Evolutionary conservation across 2,329 filamentous ascomycete genomes (phyloP).

Genomic region (Zelopaecilomyces penicillatus): DNA sequence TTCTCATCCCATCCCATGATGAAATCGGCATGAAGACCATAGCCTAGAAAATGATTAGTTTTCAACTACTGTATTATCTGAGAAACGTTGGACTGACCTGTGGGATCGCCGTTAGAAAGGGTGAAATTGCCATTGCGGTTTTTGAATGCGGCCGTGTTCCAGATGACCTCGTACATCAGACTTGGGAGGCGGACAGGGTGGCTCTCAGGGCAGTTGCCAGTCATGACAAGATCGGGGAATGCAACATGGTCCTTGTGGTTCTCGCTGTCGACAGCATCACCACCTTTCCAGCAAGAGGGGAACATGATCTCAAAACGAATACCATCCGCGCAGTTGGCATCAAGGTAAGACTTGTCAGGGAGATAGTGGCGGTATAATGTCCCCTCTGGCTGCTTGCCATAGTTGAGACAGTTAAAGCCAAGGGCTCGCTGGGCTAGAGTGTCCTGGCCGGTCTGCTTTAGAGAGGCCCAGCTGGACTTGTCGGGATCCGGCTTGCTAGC

Average conservation of each 20-base stretch:
- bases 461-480: slow-evolving; percentile 61
- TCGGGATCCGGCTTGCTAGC: slow-evolving; percentile 54
- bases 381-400: slow-evolving; percentile 54
- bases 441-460: slow-evolving; percentile 56
- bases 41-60: slow-evolving; percentile 38
- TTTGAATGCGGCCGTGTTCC: slow-evolving; percentile 59
- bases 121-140: slow-evolving; percentile 61
- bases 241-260: slow-evolving; percentile 62
- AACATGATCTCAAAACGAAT: slow-evolving; percentile 80
- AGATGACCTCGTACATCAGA: slow-evolving; percentile 82
- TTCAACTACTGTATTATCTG: not conserved
- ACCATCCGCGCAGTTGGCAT: slow-evolving; percentile 74
- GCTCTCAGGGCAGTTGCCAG: slow-evolving; percentile 63
- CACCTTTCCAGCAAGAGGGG: slow-evolving; percentile 81
- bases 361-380: slow-evolving; percentile 75
- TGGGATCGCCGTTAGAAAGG: slow-evolving; percentile 68
- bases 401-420: slow-evolving; percentile 95
- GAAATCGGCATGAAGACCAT: slow-evolving; percentile 73
- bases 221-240: slow-evolving; percentile 69
- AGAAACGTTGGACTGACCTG: slow-evolving; percentile 40
- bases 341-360: slow-evolving; percentile 71
- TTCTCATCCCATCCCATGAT: slow-evolving; percentile 66
- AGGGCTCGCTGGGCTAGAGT: slow-evolving; percentile 71
- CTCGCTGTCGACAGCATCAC: slow-evolving; percentile 45
- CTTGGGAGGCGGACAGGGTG: slow-evolving; percentile 62